Conservation (phyloP, 805 yeast species). For the Cyberlindnera nakhonratchasimensis region DNA sequence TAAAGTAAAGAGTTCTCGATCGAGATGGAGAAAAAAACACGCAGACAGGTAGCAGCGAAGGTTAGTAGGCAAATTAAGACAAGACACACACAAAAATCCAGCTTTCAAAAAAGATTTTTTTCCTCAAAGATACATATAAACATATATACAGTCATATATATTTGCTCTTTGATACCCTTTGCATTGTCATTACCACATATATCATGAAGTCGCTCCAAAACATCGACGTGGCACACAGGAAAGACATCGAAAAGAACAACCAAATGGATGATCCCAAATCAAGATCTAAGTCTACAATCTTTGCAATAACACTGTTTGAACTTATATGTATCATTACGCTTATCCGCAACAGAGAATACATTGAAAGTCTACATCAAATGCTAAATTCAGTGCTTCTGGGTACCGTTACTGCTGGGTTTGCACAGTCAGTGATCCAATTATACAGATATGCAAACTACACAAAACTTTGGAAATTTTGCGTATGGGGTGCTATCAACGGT, state of each 20-base stretch:
- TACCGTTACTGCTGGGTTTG: slow-evolving; percentile 22
- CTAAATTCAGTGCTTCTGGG: slow-evolving; percentile 26
- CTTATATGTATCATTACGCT: slow-evolving; percentile 12
- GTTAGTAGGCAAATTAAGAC: no score
- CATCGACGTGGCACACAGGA: slow-evolving; percentile 12
- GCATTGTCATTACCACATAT: no score
- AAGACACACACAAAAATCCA: no score
- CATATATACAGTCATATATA: no score
- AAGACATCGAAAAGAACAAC: slow-evolving; percentile 25
- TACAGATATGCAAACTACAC: slow-evolving; percentile 20
- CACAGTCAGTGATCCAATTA: slow-evolving; percentile 26
- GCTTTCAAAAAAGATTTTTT: no score
- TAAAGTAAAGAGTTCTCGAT: no score
- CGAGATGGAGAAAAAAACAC: no score
- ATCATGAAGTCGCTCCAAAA: slow-evolving; percentile 4
- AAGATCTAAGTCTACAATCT: slow-evolving; percentile 13
- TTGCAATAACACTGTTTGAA: slow-evolving; percentile 10
- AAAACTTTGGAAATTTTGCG: slow-evolving; percentile 40
- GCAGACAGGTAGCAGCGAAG: no score
- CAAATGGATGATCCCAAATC: background rate
- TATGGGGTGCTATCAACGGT: slow-evolving; percentile 64
- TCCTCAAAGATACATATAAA: no score
- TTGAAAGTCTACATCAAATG: slow-evolving; percentile 24
- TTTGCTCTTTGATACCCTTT: no score
- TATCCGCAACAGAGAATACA: slow-evolving; percentile 22